Base-by-base conservation (phyloP, 805 yeast species). In the Wickerhamiella cacticola region DNA sequence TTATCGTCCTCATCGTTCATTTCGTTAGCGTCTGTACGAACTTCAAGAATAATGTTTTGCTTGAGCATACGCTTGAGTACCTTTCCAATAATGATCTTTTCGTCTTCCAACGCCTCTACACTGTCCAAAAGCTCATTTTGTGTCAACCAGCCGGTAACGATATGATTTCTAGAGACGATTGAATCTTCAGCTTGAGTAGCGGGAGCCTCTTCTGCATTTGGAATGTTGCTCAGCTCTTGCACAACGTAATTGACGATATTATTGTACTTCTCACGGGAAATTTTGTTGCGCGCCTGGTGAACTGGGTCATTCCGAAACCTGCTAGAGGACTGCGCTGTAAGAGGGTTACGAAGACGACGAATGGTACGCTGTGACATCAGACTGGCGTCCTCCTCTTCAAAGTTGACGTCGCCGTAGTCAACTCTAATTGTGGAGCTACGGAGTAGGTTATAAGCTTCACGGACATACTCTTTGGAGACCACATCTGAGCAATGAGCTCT, bases 401-500 rank as follows among this genome's bases (percentile, higher is more conserved):
- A 71, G 51, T 85, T 92, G 35, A 89, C 74, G 62, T 89, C 97
- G 56, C 89, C 97, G 63, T 81, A 82, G 62, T 92, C 96, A 35
- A 89, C 96, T 52, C 92, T 78, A 56, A 92, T 86, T 52, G 89
- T 88, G 33, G 95, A 83, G 65, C 86, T 94, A 62, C 92, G 78
- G 57, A 92, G 70, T 53, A 92, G 68, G 58, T 82, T 89, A 63
- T 82, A 87, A 0, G 98, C 98, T 62, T 92, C 97, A 2, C 88
- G 82, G 40, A 89, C 97, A 63, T 86, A 84, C 29, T 73, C 72
- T 6, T 89, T 84, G 0, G 89, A 78, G 47, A 87, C 80, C 53
- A 79, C 87, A 53, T 84, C 92, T 16, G 88, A 83, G 66, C 97
- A 88, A 64, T 89, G 92, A 23, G 97, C 96, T 55, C 95, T 74